Conservation (phyloP, 768 basidiomycete genomes). For the Pseudohyphozyma bogoriensis region DNA sequence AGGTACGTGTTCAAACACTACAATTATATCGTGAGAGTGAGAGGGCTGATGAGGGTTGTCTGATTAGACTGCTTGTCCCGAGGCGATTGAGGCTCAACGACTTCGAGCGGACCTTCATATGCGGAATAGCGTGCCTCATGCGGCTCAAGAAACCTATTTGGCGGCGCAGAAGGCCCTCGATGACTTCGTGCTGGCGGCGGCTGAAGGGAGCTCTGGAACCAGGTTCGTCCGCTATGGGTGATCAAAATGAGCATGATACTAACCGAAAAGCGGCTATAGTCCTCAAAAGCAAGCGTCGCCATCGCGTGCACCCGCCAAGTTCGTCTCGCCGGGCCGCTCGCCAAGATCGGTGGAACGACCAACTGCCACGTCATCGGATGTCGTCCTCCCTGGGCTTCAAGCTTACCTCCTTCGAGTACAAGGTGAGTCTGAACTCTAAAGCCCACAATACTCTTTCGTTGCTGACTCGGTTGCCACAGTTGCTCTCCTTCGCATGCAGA, state of each 20-base stretch:
- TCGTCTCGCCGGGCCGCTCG: not conserved
- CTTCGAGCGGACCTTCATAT: conserved; percentile 16
- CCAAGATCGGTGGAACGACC: not conserved
- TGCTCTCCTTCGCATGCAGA: conserved; percentile 37
- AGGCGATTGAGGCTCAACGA: conserved; percentile 9
- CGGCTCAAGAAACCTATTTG: conserved; percentile 5
- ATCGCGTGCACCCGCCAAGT: not conserved
- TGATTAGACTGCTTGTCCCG: conserved; percentile 47
- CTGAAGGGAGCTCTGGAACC: conserved; percentile 1
- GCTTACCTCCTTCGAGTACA: conserved; percentile 18
- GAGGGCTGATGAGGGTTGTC: conserved; percentile 43
- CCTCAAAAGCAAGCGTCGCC: not conserved
- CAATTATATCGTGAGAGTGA: conserved; percentile 45
- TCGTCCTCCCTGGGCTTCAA: conserved; percentile 8
- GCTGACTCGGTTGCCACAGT: not conserved
- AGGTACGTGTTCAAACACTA: conserved; percentile 34
- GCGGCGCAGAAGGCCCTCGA: conserved; percentile 23
- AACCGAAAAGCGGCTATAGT: too few relatives aligned
- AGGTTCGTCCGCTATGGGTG: conserved; percentile 4
- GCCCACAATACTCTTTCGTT: too few relatives aligned
- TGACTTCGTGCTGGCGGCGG: not conserved
- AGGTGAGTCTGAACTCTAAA: not conserved
- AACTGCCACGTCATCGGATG: not conserved
- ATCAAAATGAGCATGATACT: too few relatives aligned
- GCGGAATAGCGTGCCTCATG: not conserved